Evolutionary conservation across 192 early-diverging fungal species (phyloP).

Genomic region (Backusella sp.): DNA sequence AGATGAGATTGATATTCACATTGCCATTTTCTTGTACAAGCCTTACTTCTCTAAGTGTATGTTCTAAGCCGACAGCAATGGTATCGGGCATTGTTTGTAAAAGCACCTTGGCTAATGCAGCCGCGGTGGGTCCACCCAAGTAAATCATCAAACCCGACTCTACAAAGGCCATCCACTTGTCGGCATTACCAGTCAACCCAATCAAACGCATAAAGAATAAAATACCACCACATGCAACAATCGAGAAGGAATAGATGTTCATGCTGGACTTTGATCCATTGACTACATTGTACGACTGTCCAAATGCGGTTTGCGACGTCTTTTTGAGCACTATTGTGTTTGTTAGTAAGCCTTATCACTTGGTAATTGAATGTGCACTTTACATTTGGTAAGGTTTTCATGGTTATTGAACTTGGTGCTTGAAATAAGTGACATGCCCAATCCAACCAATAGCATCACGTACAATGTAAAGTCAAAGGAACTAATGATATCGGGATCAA

Average conservation of each 20-base stretch:
- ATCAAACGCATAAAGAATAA: constrained; percentile 28
- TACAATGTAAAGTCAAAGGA: constrained; percentile 18
- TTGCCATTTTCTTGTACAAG: too few relatives aligned
- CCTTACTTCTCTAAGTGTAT: constrained; percentile 41
- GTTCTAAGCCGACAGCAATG: constrained; percentile 39
- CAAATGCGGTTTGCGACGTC: constrained; percentile 19
- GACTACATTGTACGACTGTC: constrained; percentile 30
- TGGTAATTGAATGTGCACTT: neutral
- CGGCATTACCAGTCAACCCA: constrained; percentile 19
- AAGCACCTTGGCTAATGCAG: constrained; percentile 47
- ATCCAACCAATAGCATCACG: constrained; percentile 40
- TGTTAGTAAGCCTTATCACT: too few relatives aligned
- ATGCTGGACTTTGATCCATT: constrained; percentile 14
- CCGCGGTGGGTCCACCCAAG: constrained; percentile 45
- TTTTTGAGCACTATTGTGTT: neutral
- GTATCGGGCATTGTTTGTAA: constrained; percentile 52
- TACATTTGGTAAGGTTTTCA: constrained; percentile 47
- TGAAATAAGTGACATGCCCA: constrained; percentile 36
- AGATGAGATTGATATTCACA: neutral
- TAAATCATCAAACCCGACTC: constrained; percentile 50
- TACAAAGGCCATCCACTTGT: constrained; percentile 46
- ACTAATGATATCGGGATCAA: neutral
- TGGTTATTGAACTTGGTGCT: constrained; percentile 51
- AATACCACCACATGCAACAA: constrained; percentile 35
- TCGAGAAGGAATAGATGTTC: constrained; percentile 40